These are phyloP conservation scores for Primulina eburnea DNA, from an alignment of 257 asterid genomes.

Conservation along the genomic window DNA sequence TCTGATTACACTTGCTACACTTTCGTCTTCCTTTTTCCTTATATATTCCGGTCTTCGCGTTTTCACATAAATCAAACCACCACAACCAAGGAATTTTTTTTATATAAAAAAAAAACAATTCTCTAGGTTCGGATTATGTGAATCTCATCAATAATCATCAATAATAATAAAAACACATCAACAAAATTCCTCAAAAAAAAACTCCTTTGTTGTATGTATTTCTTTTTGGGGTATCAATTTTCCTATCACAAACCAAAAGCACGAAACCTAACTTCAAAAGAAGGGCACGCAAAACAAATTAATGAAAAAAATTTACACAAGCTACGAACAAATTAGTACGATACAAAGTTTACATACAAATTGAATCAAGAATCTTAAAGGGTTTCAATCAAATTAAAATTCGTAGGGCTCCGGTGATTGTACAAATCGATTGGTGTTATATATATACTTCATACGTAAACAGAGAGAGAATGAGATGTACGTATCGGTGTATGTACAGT, in stretches of 20 bases:
- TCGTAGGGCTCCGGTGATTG: constrained; percentile 27
- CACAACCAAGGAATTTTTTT: constrained; percentile 12
- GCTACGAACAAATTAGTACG: constrained; percentile 29
- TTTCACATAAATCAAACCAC: constrained; percentile 40
- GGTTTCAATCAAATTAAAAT: constrained; percentile 28
- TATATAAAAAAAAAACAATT: constrained; percentile 11
- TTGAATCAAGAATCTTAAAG: constrained; percentile 39
- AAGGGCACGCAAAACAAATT: constrained; percentile 6
- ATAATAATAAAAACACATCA: constrained; percentile 34
- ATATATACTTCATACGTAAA: background rate
- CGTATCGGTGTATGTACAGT: background rate
- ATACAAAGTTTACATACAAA: constrained; percentile 36
- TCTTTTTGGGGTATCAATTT: constrained; percentile 11
- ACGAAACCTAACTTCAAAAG: constrained; percentile 27
- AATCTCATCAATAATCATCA: background rate
- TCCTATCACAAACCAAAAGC: constrained; percentile 24
- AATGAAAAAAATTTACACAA: constrained; percentile 30
- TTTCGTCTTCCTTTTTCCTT: constrained; percentile 19
- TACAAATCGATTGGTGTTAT: constrained; percentile 19
- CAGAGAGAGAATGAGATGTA: constrained; percentile 16
- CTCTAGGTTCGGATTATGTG: constrained; percentile 12
- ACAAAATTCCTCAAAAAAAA: constrained; percentile 38
- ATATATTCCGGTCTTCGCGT: background rate
- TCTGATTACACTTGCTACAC: constrained; percentile 25
- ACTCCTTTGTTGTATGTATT: constrained; percentile 42